Evolutionary conservation across 2,329 filamentous ascomycete species (phyloP).

Genomic region (Sporothrix humicola): DNA sequence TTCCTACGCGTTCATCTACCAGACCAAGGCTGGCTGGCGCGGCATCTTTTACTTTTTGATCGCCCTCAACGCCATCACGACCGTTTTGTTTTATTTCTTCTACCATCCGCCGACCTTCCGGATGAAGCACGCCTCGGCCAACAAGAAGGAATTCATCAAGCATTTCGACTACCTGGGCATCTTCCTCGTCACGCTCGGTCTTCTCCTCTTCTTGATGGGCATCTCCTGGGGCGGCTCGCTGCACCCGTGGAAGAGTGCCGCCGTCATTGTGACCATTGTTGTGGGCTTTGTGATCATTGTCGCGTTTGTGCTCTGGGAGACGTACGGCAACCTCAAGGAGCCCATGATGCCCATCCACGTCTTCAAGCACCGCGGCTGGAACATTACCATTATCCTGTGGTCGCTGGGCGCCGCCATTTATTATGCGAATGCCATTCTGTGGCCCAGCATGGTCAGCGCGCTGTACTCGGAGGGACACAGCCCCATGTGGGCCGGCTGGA

Average conservation of each 20-base stretch:
- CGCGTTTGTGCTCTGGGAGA: constrained; percentile 23
- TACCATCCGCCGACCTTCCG: constrained; percentile 46
- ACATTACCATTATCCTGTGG: constrained; percentile 43
- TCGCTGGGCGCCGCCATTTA: constrained; percentile 47
- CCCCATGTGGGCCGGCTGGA: constrained; percentile 40
- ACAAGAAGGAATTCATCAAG: constrained; percentile 40
- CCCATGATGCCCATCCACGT: constrained; percentile 48
- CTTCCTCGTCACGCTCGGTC: constrained; percentile 42
- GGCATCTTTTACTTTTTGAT: constrained; percentile 44
- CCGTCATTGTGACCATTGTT: constrained; percentile 43
- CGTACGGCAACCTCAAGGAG: constrained; percentile 43
- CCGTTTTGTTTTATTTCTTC: constrained; percentile 44
- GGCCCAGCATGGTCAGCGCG: constrained; percentile 46
- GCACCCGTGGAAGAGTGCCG: constrained; percentile 45
- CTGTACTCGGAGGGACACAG: constrained; percentile 42
- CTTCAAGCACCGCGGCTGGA: constrained; percentile 46
- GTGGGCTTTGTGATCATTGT: constrained; percentile 11
- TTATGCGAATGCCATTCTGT: constrained; percentile 48
- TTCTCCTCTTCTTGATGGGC: constrained; percentile 44
- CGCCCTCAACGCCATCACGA: constrained; percentile 41
- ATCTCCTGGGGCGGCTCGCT: constrained; percentile 44
- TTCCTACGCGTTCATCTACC: constrained; percentile 41
- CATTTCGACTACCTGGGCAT: constrained; percentile 46
- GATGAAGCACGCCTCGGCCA: constrained; percentile 43
- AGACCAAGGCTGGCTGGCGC: constrained; percentile 42